These are phyloP conservation scores for Calonectria pauciramosa DNA, from an alignment of 2,329 filamentous ascomycete genomes.

Conservation along the genomic window DNA sequence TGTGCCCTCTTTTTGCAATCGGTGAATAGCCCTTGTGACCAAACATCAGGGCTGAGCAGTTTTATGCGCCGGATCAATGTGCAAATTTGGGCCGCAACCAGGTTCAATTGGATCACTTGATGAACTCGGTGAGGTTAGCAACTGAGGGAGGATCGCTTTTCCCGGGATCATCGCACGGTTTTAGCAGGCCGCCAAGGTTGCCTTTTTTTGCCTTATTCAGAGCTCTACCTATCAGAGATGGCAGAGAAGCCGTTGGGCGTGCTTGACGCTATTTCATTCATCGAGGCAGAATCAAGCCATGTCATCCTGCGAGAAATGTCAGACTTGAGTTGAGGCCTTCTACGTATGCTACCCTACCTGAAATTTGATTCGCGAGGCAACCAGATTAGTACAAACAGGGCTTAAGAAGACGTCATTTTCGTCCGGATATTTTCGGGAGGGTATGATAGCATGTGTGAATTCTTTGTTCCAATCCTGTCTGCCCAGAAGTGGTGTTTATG, in stretches of 20 bases:
- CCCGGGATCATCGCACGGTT: background rate
- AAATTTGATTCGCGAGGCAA: background rate
- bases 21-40: background rate
- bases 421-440: background rate
- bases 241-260: background rate
- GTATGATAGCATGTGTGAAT: background rate
- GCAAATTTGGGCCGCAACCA: background rate
- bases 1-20: background rate
- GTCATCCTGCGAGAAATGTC: background rate
- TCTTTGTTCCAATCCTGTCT: background rate
- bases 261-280: background rate
- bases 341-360: background rate
- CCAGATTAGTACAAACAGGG: background rate
- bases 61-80: background rate
- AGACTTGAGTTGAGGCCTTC: slow-evolving; percentile 3
- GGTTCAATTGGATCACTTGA: background rate
- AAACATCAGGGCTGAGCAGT: background rate
- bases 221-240: background rate
- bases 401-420: background rate
- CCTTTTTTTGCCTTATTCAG: background rate
- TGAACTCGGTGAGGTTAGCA: background rate
- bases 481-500: background rate
- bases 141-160: background rate
- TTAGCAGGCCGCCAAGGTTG: background rate
- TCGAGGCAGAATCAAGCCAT: background rate